Percentiles rank a stretch among this genome's conserved stretches.
Conservation (phyloP, 177 flowering plant species). For the Telopea speciosissima region DNA sequence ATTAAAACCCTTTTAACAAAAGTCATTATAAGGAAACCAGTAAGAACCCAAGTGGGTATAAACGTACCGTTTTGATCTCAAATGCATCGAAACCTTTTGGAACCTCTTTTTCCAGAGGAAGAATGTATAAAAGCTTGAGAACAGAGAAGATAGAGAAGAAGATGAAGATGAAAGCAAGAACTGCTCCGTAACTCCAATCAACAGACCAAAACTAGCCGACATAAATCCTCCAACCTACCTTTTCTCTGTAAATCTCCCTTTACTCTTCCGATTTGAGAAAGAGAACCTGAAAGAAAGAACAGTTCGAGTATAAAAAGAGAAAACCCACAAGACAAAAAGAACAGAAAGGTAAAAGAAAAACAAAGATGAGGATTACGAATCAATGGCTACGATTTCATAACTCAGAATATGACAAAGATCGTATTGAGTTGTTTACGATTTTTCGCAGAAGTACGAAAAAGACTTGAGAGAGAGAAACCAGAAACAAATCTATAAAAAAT, state of each 20-base stretch:
- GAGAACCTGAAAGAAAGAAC: background rate
- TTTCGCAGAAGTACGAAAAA: background rate
- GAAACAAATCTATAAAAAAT: background rate
- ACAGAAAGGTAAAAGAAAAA: background rate
- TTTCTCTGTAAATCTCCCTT: background rate
- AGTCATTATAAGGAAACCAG: background rate
- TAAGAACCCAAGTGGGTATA: background rate
- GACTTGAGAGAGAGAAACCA: background rate
- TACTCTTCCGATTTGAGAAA: background rate
- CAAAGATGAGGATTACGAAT: background rate
- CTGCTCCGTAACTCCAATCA: slow-evolving; percentile 43
- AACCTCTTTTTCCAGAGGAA: slow-evolving; percentile 26
- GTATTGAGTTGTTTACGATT: background rate
- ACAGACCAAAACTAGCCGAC: slow-evolving; percentile 28
- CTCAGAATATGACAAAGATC: slow-evolving; percentile 1
- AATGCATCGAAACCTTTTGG: slow-evolving; percentile 65
- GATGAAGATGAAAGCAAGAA: slow-evolving; percentile 26
- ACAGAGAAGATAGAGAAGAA: slow-evolving; percentile 4
- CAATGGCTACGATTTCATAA: background rate
- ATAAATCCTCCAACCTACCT: background rate
- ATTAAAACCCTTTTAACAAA: slow-evolving; percentile 11
- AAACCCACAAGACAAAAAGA: background rate
- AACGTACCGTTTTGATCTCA: slow-evolving; percentile 63
- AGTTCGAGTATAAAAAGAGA: background rate
- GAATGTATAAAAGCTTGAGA: background rate